phyloP scores from a whole-genome alignment of 805 yeast species.

The Ogataea philodendri region DNA sequence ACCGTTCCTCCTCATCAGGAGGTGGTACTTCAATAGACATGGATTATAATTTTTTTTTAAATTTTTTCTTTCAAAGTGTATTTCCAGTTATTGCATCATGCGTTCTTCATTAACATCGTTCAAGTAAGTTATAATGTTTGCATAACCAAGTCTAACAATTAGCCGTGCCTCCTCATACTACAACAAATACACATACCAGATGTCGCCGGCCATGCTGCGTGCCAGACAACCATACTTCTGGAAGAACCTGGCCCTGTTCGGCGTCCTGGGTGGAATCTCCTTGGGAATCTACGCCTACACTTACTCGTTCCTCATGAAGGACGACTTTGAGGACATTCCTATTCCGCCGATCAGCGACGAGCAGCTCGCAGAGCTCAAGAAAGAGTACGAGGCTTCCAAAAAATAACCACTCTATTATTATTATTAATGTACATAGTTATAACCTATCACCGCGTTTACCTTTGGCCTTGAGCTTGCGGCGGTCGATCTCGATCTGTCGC shows the following conservation, averaged over 20 bases:
- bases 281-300: constrained; percentile 67
- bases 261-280: constrained; percentile 59
- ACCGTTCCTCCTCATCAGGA: constrained; percentile 81
- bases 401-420: constrained; percentile 10
- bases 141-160: constrained; percentile 14
- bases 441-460: constrained; percentile 9
- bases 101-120: constrained; percentile 25
- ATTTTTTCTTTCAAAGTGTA: constrained; percentile 9
- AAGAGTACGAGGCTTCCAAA: constrained; percentile 59
- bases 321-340: constrained; percentile 89
- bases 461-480: constrained; percentile 11
- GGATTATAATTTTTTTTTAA: constrained; percentile 1
- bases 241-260: constrained; percentile 66
- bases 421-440: no score
- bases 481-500: constrained; percentile 21
- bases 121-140: constrained; percentile 19
- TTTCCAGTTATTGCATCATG: constrained; percentile 14
- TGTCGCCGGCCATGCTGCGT: constrained; percentile 91
- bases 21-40: constrained; percentile 45
- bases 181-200: constrained; percentile 51
- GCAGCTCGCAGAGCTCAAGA: constrained; percentile 67
- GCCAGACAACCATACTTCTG: constrained; percentile 86
- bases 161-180: constrained; percentile 33
- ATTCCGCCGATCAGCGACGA: constrained; percentile 86
- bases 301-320: constrained; percentile 62